Evolutionary conservation across 306 rosid species (phyloP).

Genomic region (Acacia acuminata): DNA sequence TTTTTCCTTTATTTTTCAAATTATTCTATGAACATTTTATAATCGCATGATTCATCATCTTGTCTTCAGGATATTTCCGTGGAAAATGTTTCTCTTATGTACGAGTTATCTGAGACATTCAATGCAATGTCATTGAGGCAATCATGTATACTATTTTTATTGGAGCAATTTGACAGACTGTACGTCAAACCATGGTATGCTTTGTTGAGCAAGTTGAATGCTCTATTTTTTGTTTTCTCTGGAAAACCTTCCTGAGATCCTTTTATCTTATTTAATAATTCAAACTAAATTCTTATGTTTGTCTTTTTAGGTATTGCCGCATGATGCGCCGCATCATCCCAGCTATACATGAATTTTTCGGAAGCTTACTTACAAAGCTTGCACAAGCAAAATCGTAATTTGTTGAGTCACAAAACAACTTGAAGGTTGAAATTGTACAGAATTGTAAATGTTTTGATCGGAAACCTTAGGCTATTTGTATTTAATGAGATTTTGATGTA

Average conservation of each 20-base stretch:
- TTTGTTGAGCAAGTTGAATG: neutral
- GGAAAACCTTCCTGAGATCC: neutral
- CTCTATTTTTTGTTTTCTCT: neutral
- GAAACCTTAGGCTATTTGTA: neutral
- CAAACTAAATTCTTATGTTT: neutral
- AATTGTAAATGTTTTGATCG: conserved; percentile 17
- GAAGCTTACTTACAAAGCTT: conserved; percentile 40
- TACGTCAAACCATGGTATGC: conserved; percentile 58
- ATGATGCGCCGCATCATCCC: conserved; percentile 41
- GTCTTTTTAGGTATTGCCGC: conserved; percentile 47
- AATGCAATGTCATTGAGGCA: conserved; percentile 60
- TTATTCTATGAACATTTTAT: neutral
- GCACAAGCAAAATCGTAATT: conserved; percentile 2
- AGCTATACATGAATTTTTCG: conserved; percentile 39
- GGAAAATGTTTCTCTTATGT: conserved; percentile 54
- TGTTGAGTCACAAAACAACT: neutral
- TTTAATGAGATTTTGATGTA: neutral
- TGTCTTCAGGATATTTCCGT: conserved; percentile 51
- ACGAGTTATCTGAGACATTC: conserved; percentile 55
- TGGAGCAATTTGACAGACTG: conserved; percentile 55
- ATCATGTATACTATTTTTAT: conserved; percentile 61
- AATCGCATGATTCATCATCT: conserved; percentile 5
- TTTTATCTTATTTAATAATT: neutral
- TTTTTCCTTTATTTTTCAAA: neutral
- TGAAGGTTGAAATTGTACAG: conserved; percentile 35